phyloP scores from a whole-genome alignment of 805 yeast genomes.

The Candida endomychidarum region DNA sequence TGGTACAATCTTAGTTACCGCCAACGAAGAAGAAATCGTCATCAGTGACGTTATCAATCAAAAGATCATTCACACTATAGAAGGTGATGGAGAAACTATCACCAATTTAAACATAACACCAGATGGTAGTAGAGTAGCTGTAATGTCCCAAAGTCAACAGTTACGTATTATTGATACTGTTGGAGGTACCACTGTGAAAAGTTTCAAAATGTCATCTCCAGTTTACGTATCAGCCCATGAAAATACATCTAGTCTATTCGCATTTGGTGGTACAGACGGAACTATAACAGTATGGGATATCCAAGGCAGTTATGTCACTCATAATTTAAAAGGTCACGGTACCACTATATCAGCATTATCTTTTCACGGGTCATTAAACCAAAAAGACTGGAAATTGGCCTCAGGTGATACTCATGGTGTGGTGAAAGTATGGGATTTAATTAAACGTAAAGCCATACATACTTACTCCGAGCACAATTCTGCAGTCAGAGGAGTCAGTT shows the following conservation, averaged over 20 bases:
- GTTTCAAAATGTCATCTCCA: constrained; percentile 70
- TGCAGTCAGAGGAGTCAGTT: constrained; percentile 83
- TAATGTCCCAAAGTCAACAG: constrained; percentile 81
- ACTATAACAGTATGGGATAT: constrained; percentile 89
- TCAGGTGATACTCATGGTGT: constrained; percentile 65
- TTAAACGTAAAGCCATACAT: constrained; percentile 64
- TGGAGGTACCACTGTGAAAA: constrained; percentile 41
- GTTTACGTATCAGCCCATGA: constrained; percentile 78
- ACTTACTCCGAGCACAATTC: constrained; percentile 73
- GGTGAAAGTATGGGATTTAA: constrained; percentile 63
- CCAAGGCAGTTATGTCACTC: constrained; percentile 84
- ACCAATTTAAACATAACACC: constrained; percentile 78
- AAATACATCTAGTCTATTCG: constrained; percentile 77
- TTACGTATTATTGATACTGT: constrained; percentile 62
- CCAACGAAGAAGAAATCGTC: constrained; percentile 73
- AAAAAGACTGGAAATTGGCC: constrained; percentile 71
- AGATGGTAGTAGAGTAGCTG: constrained; percentile 67
- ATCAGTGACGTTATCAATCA: constrained; percentile 65
- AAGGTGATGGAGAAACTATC: constrained; percentile 82
- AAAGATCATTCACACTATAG: constrained; percentile 56
- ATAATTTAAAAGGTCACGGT: constrained; percentile 90
- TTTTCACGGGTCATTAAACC: constrained; percentile 72
- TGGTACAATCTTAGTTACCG: constrained; percentile 70
- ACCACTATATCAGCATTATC: constrained; percentile 74
- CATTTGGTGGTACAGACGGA: constrained; percentile 96